Conservation (phyloP, 176 grass and related monocot genomes). For the Avena atlantica region DNA sequence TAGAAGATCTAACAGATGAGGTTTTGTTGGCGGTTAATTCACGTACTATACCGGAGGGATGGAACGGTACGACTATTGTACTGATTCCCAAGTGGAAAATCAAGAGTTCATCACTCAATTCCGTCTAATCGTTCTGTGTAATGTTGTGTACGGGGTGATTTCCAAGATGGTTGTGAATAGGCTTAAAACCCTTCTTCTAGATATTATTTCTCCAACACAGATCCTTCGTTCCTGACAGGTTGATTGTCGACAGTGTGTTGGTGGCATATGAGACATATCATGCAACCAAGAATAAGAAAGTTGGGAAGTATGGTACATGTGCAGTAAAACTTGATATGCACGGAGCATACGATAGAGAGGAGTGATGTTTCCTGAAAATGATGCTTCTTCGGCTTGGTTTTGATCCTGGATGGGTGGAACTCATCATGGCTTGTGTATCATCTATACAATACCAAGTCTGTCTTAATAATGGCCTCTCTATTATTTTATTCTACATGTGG, state of each 20-base stretch:
- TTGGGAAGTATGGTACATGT: neutral
- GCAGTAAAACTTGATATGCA: neutral
- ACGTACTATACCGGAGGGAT: neutral
- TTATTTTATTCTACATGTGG: neutral
- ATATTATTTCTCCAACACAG: neutral
- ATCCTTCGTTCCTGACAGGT: neutral
- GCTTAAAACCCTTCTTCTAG: neutral
- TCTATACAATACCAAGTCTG: neutral
- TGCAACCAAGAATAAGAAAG: neutral
- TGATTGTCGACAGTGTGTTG: neutral
- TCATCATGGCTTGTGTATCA: neutral
- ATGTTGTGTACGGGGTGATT: neutral
- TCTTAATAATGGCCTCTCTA: rapidly evolving
- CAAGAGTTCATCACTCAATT: neutral
- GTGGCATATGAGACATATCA: neutral
- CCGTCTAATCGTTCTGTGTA: neutral
- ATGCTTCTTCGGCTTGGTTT: neutral
- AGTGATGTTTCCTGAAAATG: neutral
- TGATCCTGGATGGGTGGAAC: neutral
- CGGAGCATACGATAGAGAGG: neutral
- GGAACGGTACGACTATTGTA: neutral
- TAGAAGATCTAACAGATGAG: neutral
- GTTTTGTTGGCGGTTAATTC: neutral
- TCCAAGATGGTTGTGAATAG: neutral
- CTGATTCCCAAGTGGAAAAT: neutral